Base-by-base conservation (phyloP, 2,329 filamentous ascomycete species). In the Albophoma yamanashiensis region DNA sequence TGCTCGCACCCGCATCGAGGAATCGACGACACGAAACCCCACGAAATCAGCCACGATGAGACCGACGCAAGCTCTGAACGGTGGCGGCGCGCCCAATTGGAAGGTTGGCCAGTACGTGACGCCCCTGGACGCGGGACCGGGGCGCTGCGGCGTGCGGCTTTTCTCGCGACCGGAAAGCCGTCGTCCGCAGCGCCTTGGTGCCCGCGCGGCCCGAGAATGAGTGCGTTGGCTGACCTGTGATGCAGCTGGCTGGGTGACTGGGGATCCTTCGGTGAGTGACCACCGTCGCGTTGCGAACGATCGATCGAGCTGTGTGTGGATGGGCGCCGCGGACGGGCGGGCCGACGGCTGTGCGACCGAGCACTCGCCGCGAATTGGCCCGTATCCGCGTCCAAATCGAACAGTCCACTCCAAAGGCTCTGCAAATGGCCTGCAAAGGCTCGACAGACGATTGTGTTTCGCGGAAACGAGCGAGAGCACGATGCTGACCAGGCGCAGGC, bases 191-290 rank as follows among this genome's bases (percentile, higher is more conserved):
- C 45, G 47, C 57, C n/a, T 27, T 25, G 14, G 36, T 14, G 9
- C 22, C 38, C 40, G 17, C 31, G 36, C 9, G 9, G 8, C 17
- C 42, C 27, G 34, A 27, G 57, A 53, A 20, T 52, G 22, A 45
- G 22, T 11, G 53, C 53, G 45, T 27, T 45, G 61, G 62, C 72
- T 74, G 64, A 74, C 62, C 52, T 25, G 7, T 42, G 62, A 25
- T 64, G 66, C 68, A 92, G 89, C 73, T 92, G 80, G 75, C 77
- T 92, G 62, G 89, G 89, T 67, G 76, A 77, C 74, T 93, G 89
- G 88, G 89, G 89, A 70, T 78, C 79, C 70, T 78, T 92, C 66
- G 89, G 89, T 91, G 84, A 79, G 85, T 84, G 12, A 66, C 66
- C 52, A 61, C 20, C 39, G 17, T 43, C 58, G 55, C 58, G 50